Evolutionary conservation across 2,329 filamentous ascomycete genomes (phyloP), one percentile per base, ranked within the genome.

Genomic region (Fusarium annulatum): DNA sequence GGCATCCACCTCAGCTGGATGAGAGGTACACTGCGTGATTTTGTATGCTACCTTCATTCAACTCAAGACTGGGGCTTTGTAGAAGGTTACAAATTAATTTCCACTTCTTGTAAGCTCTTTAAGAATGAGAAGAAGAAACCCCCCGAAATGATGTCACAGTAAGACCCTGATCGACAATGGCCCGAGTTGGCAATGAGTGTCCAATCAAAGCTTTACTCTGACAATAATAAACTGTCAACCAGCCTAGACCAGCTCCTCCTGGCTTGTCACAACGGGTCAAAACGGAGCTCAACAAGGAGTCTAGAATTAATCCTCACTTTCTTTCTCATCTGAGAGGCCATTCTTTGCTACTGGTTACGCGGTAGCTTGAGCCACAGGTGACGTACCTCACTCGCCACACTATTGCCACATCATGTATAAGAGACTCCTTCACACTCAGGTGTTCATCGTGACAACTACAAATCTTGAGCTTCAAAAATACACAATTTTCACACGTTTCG

Each of bases 301-400:
- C 41, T 33, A 42, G 43, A 42, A n/a, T 42, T 33, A 15, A 21
- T 30, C 16, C 10, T 18, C 7, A n/a, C 5, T 11, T 46, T 46
- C 18, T 21, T 7, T 39, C 38, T 41, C 33, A 12, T 38, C 18
- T 53, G 36, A 65, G 46, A 59, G 65, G 59, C 33, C 36, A 19
- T 42, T 58, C 26, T 30, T 26, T 48, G 5, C 10, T 57, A 26
- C 33, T 34, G 59, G 33, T 42, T 30, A 42, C 65, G 42, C 42
- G n/a, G 34, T 19, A 73, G 67, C 69, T 62, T 57, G 69, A 76
- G 76, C 76, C 76, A 78, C 76, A 73, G 34, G 74, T 79, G 71
- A 79, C 77, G 77, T 76, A 78, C 38, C 57, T 42, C 64, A 68
- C 68, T 73, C 72, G 77, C 77, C 77, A 79, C 77, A 77, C 23